phyloP scores from a whole-genome alignment of 129 eudicot species.

The Helichrysum umbraculigerum region DNA sequence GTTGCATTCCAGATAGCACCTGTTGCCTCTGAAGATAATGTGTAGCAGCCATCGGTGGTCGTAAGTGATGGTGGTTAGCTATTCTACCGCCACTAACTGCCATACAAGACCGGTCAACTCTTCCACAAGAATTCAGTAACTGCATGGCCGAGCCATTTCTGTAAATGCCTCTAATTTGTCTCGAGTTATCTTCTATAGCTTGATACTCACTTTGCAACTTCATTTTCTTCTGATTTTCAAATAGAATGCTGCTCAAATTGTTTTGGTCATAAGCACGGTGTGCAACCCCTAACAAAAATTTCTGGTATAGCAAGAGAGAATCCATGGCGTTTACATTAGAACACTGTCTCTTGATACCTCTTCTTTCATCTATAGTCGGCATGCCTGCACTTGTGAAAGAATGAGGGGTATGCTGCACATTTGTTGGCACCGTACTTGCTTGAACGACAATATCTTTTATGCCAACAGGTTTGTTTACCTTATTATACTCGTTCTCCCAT shows the following conservation, averaged over 20 bases:
- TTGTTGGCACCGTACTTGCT: conserved; percentile 24
- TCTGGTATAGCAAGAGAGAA: conserved; percentile 41
- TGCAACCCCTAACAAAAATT: conserved; percentile 22
- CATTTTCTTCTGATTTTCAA: conserved; percentile 52
- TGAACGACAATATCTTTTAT: conserved; percentile 14
- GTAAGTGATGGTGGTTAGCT: conserved; percentile 4
- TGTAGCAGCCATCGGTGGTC: conserved; percentile 26
- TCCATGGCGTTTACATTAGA: conserved; percentile 24
- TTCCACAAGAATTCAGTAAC: conserved; percentile 27
- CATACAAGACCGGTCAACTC: conserved; percentile 26
- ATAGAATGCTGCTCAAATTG: conserved; percentile 17
- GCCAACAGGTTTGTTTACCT: conserved; percentile 23
- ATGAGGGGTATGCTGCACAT: conserved; percentile 24
- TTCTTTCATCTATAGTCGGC: conserved; percentile 31
- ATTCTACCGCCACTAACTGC: conserved; percentile 25
- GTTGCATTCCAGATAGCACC: conserved; percentile 27
- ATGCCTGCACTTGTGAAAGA: conserved; percentile 5
- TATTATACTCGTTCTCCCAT: conserved; percentile 11
- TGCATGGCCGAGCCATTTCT: conserved; percentile 35
- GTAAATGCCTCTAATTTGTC: conserved; percentile 23
- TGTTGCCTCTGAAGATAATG: conserved; percentile 39
- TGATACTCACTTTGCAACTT: conserved; percentile 37
- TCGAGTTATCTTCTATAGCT: conserved; percentile 24
- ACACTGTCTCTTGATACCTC: conserved; percentile 53
- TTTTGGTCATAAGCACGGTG: conserved; percentile 20